Evolutionary conservation across 2,329 filamentous ascomycete species (phyloP).

Genomic region (Penicillium psychrosexuale): DNA sequence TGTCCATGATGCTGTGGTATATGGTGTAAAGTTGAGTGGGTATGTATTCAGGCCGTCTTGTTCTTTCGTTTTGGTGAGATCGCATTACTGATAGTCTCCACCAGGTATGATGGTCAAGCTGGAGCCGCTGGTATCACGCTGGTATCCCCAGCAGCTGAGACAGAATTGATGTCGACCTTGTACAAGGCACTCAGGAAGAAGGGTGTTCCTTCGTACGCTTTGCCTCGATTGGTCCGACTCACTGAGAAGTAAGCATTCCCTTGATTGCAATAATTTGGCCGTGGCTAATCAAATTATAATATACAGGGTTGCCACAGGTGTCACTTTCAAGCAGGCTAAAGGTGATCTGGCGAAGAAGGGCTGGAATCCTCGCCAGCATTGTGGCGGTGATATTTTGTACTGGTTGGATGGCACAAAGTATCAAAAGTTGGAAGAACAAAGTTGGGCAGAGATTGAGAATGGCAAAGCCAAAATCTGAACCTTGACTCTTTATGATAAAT

Average conservation of each 20-base stretch:
- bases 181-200: constrained; percentile 41
- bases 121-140: constrained; percentile 49
- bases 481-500: no score
- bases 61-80: not conserved
- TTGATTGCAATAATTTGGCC: not conserved
- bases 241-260: constrained; percentile 42
- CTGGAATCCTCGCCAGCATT: constrained; percentile 38
- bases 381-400: constrained; percentile 40
- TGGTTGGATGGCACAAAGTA: constrained; percentile 46
- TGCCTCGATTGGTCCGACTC: constrained; percentile 49
- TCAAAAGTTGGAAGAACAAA: constrained; percentile 35
- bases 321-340: constrained; percentile 53
- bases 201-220: constrained; percentile 47
- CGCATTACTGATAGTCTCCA: not conserved
- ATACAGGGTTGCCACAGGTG: constrained; percentile 44
- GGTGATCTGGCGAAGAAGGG: constrained; percentile 43
- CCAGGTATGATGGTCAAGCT: constrained; percentile 50
- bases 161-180: constrained; percentile 38
- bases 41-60: constrained; percentile 21
- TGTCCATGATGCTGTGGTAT: constrained; percentile 46
- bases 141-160: constrained; percentile 30
- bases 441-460: constrained; percentile 44
- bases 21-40: constrained; percentile 43
- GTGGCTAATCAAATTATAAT: not conserved
- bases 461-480: constrained; percentile 45